Conservation (phyloP, 1,284 basidiomycete genomes). For the Schizophyllum commune region DNA sequence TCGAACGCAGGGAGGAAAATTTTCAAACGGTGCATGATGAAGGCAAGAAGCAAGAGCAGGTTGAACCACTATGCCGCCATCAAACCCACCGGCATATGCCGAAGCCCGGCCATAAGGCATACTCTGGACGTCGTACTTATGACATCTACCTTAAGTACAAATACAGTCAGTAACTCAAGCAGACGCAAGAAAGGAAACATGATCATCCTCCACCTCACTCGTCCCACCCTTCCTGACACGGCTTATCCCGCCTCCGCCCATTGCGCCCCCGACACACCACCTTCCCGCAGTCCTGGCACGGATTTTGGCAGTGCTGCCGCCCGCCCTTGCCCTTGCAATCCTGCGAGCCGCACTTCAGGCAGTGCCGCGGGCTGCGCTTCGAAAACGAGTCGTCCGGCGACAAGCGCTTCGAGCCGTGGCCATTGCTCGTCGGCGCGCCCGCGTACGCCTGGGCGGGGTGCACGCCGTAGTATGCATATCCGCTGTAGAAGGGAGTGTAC, state of each 20-base stretch:
- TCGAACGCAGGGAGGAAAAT: too few species aligned
- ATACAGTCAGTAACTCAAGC: too few species aligned
- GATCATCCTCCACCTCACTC: neutral
- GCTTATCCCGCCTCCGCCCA: constrained; percentile 63
- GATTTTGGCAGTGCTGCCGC: constrained; percentile 55
- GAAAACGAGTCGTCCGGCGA: neutral
- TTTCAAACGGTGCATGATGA: too few species aligned
- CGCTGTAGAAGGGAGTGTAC: neutral
- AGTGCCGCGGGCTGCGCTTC: constrained; percentile 34
- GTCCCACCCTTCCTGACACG: constrained; percentile 54
- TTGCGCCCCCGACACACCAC: constrained; percentile 65
- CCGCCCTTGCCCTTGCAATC: constrained; percentile 75
- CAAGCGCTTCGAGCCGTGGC: too few species aligned
- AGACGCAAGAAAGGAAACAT: too few species aligned
- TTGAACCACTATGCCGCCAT: too few species aligned
- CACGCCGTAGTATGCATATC: neutral
- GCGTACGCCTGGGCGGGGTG: neutral
- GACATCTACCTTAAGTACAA: too few species aligned
- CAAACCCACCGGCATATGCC: too few species aligned
- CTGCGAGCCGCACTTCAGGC: constrained; percentile 68
- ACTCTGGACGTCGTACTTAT: too few species aligned
- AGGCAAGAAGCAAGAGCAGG: too few species aligned
- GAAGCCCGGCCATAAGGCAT: too few species aligned
- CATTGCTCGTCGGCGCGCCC: constrained; percentile 3
- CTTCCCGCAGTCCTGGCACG: constrained; percentile 70